Base-by-base conservation (phyloP, 2,329 filamentous ascomycete species). In the Phyllosticta citribraziliensis region DNA sequence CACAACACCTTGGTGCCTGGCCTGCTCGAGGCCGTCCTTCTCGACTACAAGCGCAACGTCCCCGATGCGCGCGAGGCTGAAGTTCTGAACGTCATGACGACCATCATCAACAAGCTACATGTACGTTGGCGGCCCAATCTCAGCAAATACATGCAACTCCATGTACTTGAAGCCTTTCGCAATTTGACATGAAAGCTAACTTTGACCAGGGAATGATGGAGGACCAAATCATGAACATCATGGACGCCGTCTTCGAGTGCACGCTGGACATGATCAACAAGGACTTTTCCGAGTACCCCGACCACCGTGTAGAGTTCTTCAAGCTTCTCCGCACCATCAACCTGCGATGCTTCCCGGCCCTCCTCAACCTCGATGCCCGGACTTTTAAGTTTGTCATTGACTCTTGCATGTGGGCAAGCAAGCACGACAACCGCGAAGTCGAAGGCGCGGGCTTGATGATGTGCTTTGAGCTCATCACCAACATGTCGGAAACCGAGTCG, bases 191-290 rank as follows among this genome's bases (percentile, higher is more conserved):
- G 4, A 9, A 5, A 40, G 25, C 57, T 24, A 50, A 61, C 40
- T 27, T 63, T 60, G 55, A 62, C 2, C 69, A 95, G 89, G 84
- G 85, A 66, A 81, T 97, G 70, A 99, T 99, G 95, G 94, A 97
- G 73, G 94, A 97, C 72, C 94, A 97, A 75, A 91, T 99, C 52
- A 91, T 94, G 10, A 88, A 88, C 56, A 97, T 99, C 70, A 96
- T 99, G 89, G 92, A 97, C 75, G 95, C 93, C 67, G 91, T 99
- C 25, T 99, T 99, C 70, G 93, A 97, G 75, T 97, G 93, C 79
- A 99, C 94, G 2, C 81, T 99, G 61, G 91, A 96, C 70, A 99
- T 99, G 94, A 99, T 99, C 79, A 99, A 97, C 84, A 99, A 99
- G 79, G 94, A 99, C 76, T 99, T 99, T 76, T 97, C 95, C 55